Conservation (phyloP, 2,329 filamentous ascomycete species). For the Bisporella sp. region DNA sequence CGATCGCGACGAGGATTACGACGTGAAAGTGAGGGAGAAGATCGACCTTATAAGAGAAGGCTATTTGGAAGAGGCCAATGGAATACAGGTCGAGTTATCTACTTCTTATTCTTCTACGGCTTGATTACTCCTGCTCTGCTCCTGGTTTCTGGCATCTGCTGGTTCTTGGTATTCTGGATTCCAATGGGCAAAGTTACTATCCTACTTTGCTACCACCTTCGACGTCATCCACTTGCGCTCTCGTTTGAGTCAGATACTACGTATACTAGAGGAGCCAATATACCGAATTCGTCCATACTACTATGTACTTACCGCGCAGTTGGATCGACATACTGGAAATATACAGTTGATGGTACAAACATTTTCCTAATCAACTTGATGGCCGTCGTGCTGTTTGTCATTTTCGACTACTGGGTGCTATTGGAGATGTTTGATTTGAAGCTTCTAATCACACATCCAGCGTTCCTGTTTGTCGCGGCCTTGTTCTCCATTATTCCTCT, state of each 20-base stretch:
- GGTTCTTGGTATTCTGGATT: slow-evolving; percentile 95
- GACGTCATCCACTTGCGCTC: slow-evolving; percentile 84
- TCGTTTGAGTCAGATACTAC: slow-evolving; percentile 85
- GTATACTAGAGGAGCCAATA: slow-evolving; percentile 63
- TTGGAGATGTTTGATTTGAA: slow-evolving; percentile 57
- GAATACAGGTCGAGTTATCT: slow-evolving; percentile 90
- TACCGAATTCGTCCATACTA: slow-evolving; percentile 76
- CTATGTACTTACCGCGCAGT: slow-evolving; percentile 96
- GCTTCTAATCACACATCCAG: slow-evolving; percentile 72
- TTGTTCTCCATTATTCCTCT: slow-evolving; percentile 91
- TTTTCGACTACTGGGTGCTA: slow-evolving; percentile 85
- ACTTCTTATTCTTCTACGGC: slow-evolving; percentile 94
- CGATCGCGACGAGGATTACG: slow-evolving; percentile 46
- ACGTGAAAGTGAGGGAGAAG: slow-evolving; percentile 29
- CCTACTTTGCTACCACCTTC: slow-evolving; percentile 82
- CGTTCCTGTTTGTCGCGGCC: slow-evolving; percentile 77
- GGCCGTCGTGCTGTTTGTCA: slow-evolving; percentile 86
- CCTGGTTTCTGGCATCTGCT: slow-evolving; percentile 80
- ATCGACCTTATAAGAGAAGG: slow-evolving; percentile 61
- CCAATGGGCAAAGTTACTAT: slow-evolving; percentile 96
- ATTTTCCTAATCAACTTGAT: slow-evolving; percentile 98
- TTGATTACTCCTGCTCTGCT: slow-evolving; percentile 82
- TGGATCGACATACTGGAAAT: slow-evolving; percentile 96
- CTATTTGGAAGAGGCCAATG: slow-evolving; percentile 93
- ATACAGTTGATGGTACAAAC: slow-evolving; percentile 96